phyloP scores from a whole-genome alignment of 306 rosid genomes.

The Pachyrhizus erosus region DNA sequence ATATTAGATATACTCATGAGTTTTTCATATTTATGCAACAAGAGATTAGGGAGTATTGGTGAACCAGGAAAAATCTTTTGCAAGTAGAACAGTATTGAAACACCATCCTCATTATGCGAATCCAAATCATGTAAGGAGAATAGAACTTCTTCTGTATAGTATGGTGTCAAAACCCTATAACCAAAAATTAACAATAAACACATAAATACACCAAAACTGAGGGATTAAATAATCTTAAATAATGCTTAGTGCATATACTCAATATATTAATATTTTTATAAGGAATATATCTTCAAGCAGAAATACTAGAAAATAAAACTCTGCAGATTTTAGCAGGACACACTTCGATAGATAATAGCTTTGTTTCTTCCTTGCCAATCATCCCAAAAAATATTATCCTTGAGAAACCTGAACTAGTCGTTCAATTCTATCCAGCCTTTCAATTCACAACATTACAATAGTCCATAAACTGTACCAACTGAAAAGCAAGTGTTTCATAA shows the following conservation, averaged over 20 bases:
- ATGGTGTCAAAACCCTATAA: conserved; percentile 91
- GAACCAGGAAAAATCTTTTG: conserved; percentile 96
- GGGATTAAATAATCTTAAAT: neutral
- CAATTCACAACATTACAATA: neutral
- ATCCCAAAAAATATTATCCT: conserved; percentile 1
- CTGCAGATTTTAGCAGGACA: conserved; percentile 20
- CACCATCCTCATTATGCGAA: conserved; percentile 88
- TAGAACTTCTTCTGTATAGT: conserved; percentile 93
- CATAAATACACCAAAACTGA: neutral
- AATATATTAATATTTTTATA: conserved; percentile 15
- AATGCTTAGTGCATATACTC: neutral
- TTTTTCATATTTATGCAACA: conserved; percentile 1
- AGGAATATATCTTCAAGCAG: neutral
- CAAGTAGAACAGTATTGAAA: conserved; percentile 91
- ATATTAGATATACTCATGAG: conserved; percentile 23
- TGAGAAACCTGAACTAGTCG: conserved; percentile 15
- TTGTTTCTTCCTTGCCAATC: conserved; percentile 8
- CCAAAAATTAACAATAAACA: conserved; percentile 8
- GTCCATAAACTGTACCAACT: conserved; percentile 15
- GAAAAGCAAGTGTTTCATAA: neutral
- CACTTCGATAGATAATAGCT: neutral
- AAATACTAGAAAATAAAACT: conserved; percentile 3
- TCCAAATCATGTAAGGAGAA: conserved; percentile 80
- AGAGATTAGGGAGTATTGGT: neutral
- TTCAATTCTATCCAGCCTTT: conserved; percentile 13